Percentiles rank a stretch among this genome's conserved stretches.
Evolutionary conservation across 116 monocot genomes (phyloP).

Genomic region (Phalaenopsis hybrid): DNA sequence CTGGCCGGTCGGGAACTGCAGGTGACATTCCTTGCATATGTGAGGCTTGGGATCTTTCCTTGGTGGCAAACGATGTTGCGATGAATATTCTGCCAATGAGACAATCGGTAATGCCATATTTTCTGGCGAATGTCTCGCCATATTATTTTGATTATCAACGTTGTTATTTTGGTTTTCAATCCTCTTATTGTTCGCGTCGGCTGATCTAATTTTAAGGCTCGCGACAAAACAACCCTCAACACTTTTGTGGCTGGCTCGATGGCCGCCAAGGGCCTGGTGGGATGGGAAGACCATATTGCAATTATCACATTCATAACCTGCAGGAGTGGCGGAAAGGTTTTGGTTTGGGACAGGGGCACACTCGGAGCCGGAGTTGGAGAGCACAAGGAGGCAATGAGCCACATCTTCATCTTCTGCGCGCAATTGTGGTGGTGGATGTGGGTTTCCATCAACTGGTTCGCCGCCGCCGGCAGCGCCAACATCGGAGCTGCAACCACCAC

Average conservation of each 20-base stretch:
- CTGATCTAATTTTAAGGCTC: neutral
- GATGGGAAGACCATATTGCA: constrained; percentile 86
- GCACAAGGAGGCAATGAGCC: constrained; percentile 32
- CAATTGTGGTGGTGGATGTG: neutral
- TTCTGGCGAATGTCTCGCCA: neutral
- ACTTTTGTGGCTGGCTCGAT: constrained; percentile 89
- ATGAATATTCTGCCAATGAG: constrained; percentile 12
- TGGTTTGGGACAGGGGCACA: too few relatives aligned
- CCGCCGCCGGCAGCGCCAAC: constrained; percentile 63
- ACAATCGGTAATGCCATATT: constrained; percentile 31
- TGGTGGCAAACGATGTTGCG: neutral
- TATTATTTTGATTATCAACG: neutral
- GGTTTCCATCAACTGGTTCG: constrained; percentile 23
- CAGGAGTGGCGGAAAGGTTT: too few relatives aligned
- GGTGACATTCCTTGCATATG: constrained; percentile 63
- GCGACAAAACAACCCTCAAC: constrained; percentile 80
- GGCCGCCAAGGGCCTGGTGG: constrained; percentile 90
- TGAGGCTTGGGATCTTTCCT: constrained; percentile 59
- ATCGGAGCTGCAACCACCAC: constrained; percentile 31
- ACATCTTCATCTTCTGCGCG: constrained; percentile 25
- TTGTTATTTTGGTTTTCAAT: constrained; percentile 6
- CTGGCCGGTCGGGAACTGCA: constrained; percentile 64
- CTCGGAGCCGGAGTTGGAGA: neutral
- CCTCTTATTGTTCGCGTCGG: neutral
- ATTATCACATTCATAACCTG: too few relatives aligned